Evolutionary conservation across 768 basidiomycete species (phyloP), one percentile per base, ranked within the genome.

Genomic region (Suillus tomentosus): DNA sequence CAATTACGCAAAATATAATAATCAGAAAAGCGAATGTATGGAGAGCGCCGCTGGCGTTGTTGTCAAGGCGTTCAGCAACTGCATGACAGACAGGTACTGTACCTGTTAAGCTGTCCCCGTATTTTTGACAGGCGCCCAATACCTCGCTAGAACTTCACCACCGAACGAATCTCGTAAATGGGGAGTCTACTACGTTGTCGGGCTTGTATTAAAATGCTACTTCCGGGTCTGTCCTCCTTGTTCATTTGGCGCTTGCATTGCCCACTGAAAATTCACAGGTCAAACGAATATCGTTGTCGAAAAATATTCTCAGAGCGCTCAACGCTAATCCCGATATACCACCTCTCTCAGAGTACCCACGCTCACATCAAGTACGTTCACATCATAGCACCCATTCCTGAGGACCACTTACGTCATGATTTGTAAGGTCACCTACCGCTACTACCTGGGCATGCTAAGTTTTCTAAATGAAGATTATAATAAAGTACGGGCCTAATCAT

Each of bases 371-470:
- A 79, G 92, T 93, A 73, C 65, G 77, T 67, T 58, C 55, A 64
- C 22, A 45, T 7, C 5, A 31, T 31, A 10, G 72, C 37, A n/a
- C 7, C 31, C 61, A 34, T 66, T 63, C 50, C 65, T 64, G 61
- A 62, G 68, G 50, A 39, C 57, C 43, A 27, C 70, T 73, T 55
- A 72, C 50, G 50, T 27, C 50, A 17, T 27, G 56, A 63, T 64
- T 67, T 65, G 65, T 50, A 79, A 95, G 91, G 94, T 97, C 59
- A 96, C 96, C 27, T 97, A 92, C 78, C 83, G 88, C 65, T 99
- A 96, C 80, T 98, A 98, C 73, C 78, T 97, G 56, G 97, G 96
- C 66, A 93, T 98, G 88, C 82, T 99, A 65, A 90, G 87, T 72
- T 98, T 99, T 78, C 76, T 98, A 65, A 93, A 93, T 70, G 97